Evolutionary conservation across 257 asterid species (phyloP), one percentile per base, ranked within the genome.

Genomic region (Knoxia roxburghii): DNA sequence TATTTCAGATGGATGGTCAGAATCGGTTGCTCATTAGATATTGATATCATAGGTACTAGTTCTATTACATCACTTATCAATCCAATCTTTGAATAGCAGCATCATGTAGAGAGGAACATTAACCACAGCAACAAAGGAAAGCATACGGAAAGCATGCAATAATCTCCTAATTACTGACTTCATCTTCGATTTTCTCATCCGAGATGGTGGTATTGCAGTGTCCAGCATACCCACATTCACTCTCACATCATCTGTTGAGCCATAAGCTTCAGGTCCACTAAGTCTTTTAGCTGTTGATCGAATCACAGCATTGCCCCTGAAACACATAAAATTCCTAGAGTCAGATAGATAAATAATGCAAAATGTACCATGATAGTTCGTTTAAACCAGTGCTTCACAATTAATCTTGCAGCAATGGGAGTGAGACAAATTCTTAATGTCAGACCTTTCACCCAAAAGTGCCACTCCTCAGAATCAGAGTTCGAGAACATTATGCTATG

Each of bases 71-170:
- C 83, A 87, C 74, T 82, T 90, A 75, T 93, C 97, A 33, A 90
- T 87, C 99, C 99, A 90, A 61, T 86, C 99, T 74, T 88, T 94
- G 86, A 90, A 88, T 20, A 94, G 73, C 77, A 94, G 79, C 80
- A 94, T 62, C 81, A 94, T 86, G 51, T 94, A 94, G 6, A 94
- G 81, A 27, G 97, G 95, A 24, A 88, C 56, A 72, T 94, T 94
- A 39, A 94, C 6, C 21, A 87, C 95, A 61, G 95, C 96, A 76
- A 88, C 69, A 43, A 79, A 64, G n/a, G 70, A 68, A 26, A 90
- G 14, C 37, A 84, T 87, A 21, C 95, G 70, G 20, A 85, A 49
- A 3, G 78, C 76, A 46, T 88, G 72, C 68, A 90, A 21, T 58
- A 83, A 18, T 83, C 96, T 86, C 89, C 92, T 72, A n/a, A 85